Evolutionary conservation across 179 eudicot genomes (phyloP).

Genomic region (Carnegiea gigantea): DNA sequence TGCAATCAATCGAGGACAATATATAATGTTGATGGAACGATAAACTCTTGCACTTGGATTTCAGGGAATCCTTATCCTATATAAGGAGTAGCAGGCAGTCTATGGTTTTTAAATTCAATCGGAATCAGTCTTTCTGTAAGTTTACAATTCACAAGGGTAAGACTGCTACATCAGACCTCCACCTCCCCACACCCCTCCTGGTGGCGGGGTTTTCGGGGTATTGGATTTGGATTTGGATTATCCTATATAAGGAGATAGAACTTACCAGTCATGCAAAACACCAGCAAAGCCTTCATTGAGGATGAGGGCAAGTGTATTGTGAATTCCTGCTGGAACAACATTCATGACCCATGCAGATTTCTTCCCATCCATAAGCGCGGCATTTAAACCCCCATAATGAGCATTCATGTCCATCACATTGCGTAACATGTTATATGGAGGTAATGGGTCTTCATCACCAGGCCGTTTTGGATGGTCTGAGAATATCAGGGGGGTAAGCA

Average conservation of each 20-base stretch:
- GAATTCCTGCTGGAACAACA: constrained; percentile 71
- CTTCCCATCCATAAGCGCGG: constrained; percentile 68
- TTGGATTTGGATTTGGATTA: too few relatives aligned
- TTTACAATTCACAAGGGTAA: too few relatives aligned
- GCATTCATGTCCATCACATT: constrained; percentile 99
- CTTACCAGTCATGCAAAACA: constrained; percentile 91
- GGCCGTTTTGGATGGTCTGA: constrained; percentile 99
- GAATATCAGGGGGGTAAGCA: constrained; percentile 94
- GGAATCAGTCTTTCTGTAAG: too few relatives aligned
- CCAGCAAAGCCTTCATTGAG: constrained; percentile 92
- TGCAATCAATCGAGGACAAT: neutral
- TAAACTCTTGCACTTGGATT: neutral
- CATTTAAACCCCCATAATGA: constrained; percentile 81
- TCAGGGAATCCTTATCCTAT: neutral
- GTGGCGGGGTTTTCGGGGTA: too few relatives aligned
- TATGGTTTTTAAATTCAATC: too few relatives aligned
- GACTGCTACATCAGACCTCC: too few relatives aligned
- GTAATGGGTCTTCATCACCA: constrained; percentile 97
- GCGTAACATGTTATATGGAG: constrained; percentile 97
- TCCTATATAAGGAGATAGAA: constrained; percentile 9
- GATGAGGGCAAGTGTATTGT: constrained; percentile 75
- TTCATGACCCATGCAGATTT: constrained; percentile 97
- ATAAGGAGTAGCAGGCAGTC: neutral
- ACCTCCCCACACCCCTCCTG: too few relatives aligned
- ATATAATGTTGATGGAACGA: neutral